Evolutionary conservation across 2,329 filamentous ascomycete genomes (phyloP), one percentile per base, ranked within the genome.

Genomic region (Ophiocordyceps robertsii): DNA sequence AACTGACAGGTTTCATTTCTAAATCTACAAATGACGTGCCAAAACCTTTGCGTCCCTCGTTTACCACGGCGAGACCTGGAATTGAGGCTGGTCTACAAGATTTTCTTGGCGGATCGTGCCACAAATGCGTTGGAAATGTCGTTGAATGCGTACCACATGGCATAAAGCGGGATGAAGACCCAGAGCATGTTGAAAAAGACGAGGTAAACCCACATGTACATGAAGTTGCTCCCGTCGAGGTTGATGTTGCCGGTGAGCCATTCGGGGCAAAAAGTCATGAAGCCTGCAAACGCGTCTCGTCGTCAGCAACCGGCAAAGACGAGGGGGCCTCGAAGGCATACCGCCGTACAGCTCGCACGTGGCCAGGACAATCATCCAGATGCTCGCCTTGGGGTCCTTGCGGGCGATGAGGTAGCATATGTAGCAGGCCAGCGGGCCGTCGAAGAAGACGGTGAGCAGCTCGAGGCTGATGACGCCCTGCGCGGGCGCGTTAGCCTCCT

Each of bases 231-330:
- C 16, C 68, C 67, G 56, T 82, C 75, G 45, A 83, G 70, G 54
- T 79, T 80, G 48, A 69, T 54, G 55, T 70, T 82, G 41, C 69
- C 70, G 2, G 69, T 73, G 12, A 83, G 62, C 79, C 79, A 83
- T 60, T 83, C 79, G 12, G 79, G 79, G 58, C 73, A 77, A 55
- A 83, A 83, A 0, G 79, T 83, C 73, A 83, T 82, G 62, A 78
- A 83, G 16, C 78, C 74, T 76, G n/a, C 16, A 30, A 36, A 16
- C 8, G 11, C 6, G n/a, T 31, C 10, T 13, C 10, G 6, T 14
- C 6, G 12, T 43, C 32, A 43, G 29, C 13, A 11, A 37, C 47
- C 37, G 37, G 17, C 29, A 14, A 16, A 6, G 24, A 21, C 11
- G 6, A 12, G 11, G 13, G 31, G 8, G 3, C 12, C 2, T 4